Percentiles rank a stretch among this genome's conserved stretches.
phyloP scores from a whole-genome alignment of 2,329 filamentous ascomycete species.

The Chrysoporthe puriensis region DNA sequence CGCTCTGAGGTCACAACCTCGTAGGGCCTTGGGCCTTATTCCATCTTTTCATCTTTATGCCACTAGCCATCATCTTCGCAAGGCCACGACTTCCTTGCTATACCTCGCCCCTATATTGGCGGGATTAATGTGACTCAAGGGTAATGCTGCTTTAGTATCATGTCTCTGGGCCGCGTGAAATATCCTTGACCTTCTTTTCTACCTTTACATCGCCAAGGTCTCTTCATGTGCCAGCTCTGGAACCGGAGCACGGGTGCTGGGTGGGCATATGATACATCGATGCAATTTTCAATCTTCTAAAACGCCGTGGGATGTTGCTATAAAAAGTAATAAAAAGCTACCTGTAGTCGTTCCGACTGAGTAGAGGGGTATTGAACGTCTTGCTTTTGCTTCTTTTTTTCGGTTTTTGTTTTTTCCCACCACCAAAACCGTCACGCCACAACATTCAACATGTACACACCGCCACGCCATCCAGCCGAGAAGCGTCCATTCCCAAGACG shows the following conservation, averaged over 20 bases:
- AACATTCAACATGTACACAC: not conserved
- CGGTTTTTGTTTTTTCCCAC: not conserved
- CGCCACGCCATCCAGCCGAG: not conserved
- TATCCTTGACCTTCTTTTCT: not conserved
- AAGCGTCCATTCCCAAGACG: not conserved
- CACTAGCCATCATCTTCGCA: no score
- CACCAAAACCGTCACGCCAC: not conserved
- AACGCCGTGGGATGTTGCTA: conserved; percentile 18
- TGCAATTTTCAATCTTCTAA: not conserved
- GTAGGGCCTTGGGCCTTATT: no score
- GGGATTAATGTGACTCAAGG: not conserved
- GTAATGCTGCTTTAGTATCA: not conserved
- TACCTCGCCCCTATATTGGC: not conserved
- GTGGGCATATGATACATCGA: not conserved
- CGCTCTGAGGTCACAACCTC: no score
- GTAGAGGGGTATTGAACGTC: conserved; percentile 25
- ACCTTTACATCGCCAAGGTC: not conserved
- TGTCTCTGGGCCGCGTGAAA: not conserved
- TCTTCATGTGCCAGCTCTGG: not conserved
- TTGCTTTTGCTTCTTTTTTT: not conserved
- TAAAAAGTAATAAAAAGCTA: conserved; percentile 6
- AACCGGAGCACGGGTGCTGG: not conserved
- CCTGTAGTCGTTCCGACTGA: conserved; percentile 23
- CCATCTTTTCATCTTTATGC: no score
- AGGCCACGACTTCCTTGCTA: no score